Evolutionary conservation across 441 rosid genomes (phyloP), one percentile per base, ranked within the genome.

Genomic region (Aleurites moluccanus): DNA sequence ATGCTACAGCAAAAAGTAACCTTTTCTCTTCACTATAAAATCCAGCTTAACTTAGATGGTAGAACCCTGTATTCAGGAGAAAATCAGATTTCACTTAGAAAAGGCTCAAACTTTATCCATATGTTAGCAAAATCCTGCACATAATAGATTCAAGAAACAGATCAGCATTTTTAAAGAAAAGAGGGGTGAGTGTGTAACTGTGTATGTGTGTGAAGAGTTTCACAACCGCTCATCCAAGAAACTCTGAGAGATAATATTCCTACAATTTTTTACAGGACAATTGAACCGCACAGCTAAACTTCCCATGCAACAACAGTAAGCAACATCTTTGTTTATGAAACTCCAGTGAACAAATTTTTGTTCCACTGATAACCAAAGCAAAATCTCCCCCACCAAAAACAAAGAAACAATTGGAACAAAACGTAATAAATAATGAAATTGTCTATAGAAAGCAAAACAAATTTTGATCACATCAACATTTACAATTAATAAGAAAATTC

Each of bases 1-100:
- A 62, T 30, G 13, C 44, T 72, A 42, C 61, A 67, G 55, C 53
- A 67, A 25, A 77, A 61, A 27, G 16, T 65, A 53, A 63, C 21
- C 23, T 65, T 60, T 53, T 56, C 45, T 57, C 35, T 27, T 69
- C 44, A 10, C 52, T 64, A 11, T 8, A 30, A 23, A 42, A 66
- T 66, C 69, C 35, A n/a, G 53, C 45, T 44, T 1, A 6, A 44
- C 38, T 66, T 13, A 9, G 35, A 66, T 13, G 1, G 10, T 4
- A 23, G 30, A 44, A 42, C 2, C 35, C 20, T 21, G 52, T 66
- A 44, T 72, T 25, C 14, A 59, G 23, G 38, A 42, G 8, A 44
- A 27, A 25, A 44, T 38, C n/a, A 11, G 6, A 13, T 8, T 52
- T 21, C 3, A 35, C 62, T 27, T 3, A 3, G 28, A 50, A 8